A percentile compares a stretch with the other conserved stretches of the same genome.
Evolutionary conservation across 176 grass and related monocot genomes (phyloP).

Genomic region (Oryza australiensis): DNA sequence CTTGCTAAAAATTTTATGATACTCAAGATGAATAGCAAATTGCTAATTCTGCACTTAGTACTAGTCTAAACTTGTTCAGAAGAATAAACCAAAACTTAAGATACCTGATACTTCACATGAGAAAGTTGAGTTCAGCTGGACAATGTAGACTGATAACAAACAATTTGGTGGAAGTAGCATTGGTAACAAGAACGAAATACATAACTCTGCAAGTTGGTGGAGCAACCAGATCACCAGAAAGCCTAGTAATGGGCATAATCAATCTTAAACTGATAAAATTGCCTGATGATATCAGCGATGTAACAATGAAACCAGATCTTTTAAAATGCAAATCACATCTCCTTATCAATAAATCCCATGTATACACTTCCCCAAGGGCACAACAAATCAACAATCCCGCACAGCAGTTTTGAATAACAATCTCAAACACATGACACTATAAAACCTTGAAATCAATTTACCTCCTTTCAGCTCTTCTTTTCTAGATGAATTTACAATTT

Average conservation of each 20-base stretch:
- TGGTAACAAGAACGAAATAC: background rate
- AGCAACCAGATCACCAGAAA: background rate
- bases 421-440: slow-evolving; percentile 11
- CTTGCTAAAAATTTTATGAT: background rate
- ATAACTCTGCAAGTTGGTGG: background rate
- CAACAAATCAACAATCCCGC: slow-evolving; percentile 26
- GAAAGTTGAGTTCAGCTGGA: background rate
- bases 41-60: background rate
- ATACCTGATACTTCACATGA: background rate
- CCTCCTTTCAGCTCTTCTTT: slow-evolving; percentile 2
- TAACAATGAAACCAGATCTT: background rate
- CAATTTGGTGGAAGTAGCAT: background rate
- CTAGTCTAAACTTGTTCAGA: background rate
- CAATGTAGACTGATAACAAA: slow-evolving; percentile 1
- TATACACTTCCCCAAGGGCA: background rate
- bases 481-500: slow-evolving; percentile 42
- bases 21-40: background rate
- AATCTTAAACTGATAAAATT: slow-evolving; percentile 11
- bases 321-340: background rate
- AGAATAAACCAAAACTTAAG: background rate
- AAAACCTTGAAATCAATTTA: slow-evolving; percentile 16
- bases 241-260: background rate
- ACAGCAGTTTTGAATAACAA: background rate
- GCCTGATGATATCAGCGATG: background rate
- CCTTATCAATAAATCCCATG: background rate